Base-by-base conservation (phyloP, 768 basidiomycete genomes). In the Rubroboletus pulcherrimus region DNA sequence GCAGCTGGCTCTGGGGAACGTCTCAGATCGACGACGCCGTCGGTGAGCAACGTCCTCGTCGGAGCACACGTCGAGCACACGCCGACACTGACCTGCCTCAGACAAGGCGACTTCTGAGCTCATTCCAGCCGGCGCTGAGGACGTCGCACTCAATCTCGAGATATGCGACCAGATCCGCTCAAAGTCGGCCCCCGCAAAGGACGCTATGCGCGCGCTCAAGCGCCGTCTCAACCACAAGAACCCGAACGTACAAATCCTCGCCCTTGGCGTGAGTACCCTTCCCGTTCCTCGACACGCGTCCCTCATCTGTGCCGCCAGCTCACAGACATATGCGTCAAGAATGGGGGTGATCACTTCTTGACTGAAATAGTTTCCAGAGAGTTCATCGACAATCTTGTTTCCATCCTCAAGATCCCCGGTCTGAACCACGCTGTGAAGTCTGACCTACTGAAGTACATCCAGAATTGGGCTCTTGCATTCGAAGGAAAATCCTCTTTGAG, bases 81-180 rank as follows among this genome's bases (percentile, higher is more conserved):
- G 5, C 50, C 58, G 49, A 61, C 53, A 38, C 60, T 33, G 30
- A 26, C 53, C 71, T 89, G 43, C 56, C 17, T 34, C 73, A 96
- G 93, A 94, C 78, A 93, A 91, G 75, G 91, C 91, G n/a, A 97
- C 94, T 15, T 93, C 93, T 4, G 92, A 94, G 71, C 78, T 93
- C 26, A 74, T 93, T 51, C 91, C 93, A 38, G 80, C 84, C 45
- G 89, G 89, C 29, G 75, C 84, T 50, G 92, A 95, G 69, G 93
- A 98, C 71, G 93, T 98, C 38, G 92, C 93, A 9, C 79, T 93
- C 60, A 89, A 89, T 65, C 89, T 99, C 56, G 93, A 98, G 70
- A 92, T 98, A 78, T 93, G 93, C 61, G 97, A 99, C 74, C 89
- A 95, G 73, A 94, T 99, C 69, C 85, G 94, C 51, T 92, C 92